phyloP scores from a whole-genome alignment of 1,139 yeast species.

The Geotrichum citri-aurantii region DNA sequence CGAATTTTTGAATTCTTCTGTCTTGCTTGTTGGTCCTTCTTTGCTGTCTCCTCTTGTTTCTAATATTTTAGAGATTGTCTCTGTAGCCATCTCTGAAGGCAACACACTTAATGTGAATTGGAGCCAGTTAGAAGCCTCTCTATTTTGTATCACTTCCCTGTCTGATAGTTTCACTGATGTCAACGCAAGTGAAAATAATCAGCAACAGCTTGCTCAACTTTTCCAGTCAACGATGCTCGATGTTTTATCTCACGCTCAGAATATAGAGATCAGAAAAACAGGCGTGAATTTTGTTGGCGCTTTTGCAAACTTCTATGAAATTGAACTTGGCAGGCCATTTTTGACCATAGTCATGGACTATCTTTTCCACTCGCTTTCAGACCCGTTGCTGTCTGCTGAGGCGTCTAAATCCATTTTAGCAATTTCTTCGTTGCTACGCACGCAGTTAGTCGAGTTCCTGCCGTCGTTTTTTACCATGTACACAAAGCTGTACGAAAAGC shows the following conservation, averaged over 20 bases:
- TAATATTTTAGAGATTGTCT: slow-evolving; percentile 36
- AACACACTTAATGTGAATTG: slow-evolving; percentile 26
- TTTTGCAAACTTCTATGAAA: slow-evolving; percentile 33
- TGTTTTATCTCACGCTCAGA: slow-evolving; percentile 27
- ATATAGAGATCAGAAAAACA: slow-evolving; percentile 32
- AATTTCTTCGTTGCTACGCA: slow-evolving; percentile 35
- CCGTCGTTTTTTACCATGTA: slow-evolving; percentile 34
- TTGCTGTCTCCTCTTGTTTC: slow-evolving; percentile 49
- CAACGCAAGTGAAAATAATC: not conserved
- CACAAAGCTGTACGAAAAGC: slow-evolving; percentile 18
- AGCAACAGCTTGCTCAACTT: slow-evolving; percentile 3
- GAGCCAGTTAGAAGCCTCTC: slow-evolving; percentile 60
- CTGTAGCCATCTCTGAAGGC: not conserved
- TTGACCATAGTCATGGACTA: slow-evolving; percentile 30
- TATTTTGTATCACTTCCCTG: slow-evolving; percentile 54
- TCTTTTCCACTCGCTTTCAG: slow-evolving; percentile 33
- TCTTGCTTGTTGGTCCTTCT: slow-evolving; percentile 55
- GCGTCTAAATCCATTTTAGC: slow-evolving; percentile 38
- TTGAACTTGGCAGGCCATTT: slow-evolving; percentile 29
- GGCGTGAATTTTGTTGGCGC: slow-evolving; percentile 36
- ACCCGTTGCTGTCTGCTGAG: slow-evolving; percentile 28
- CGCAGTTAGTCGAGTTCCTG: slow-evolving; percentile 26
- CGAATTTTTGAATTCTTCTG: slow-evolving; percentile 66
- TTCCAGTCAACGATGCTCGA: slow-evolving; percentile 30
- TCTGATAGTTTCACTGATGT: slow-evolving; percentile 30